These are phyloP conservation scores for Aspergillus leporis DNA, from an alignment of 495 filamentous ascomycete species.

Conservation along the genomic window DNA sequence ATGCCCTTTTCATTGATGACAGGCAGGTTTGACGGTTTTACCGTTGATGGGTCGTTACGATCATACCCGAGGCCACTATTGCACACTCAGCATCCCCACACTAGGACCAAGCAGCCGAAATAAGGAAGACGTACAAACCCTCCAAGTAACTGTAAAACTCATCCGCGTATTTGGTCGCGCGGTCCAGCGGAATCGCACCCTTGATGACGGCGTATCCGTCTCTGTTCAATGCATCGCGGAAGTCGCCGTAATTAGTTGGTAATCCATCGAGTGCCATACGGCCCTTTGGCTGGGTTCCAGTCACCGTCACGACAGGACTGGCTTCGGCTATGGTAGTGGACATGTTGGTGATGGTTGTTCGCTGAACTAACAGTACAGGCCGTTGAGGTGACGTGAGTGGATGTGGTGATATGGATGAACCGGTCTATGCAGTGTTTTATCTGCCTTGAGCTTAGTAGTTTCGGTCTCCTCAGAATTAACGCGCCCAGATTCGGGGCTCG, in stretches of 20 bases:
- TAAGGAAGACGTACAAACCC: too few relatives aligned
- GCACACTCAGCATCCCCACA: not conserved
- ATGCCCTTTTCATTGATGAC: constrained; percentile 46
- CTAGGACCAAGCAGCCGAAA: too few relatives aligned
- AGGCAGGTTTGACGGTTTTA: constrained; percentile 36
- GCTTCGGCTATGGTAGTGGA: too few relatives aligned
- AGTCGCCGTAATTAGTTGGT: constrained; percentile 30
- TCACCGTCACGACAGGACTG: too few relatives aligned
- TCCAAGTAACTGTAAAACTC: constrained; percentile 40
- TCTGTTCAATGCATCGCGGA: constrained; percentile 35
- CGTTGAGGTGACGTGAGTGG: too few relatives aligned
- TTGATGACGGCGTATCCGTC: constrained; percentile 49
- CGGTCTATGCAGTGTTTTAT: too few relatives aligned
- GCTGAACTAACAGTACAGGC: too few relatives aligned
- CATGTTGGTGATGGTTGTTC: too few relatives aligned
- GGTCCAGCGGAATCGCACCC: constrained; percentile 41
- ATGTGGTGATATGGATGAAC: too few relatives aligned
- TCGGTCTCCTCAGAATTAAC: too few relatives aligned
- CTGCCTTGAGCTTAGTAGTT: too few relatives aligned
- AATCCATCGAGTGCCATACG: constrained; percentile 30
- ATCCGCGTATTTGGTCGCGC: constrained; percentile 36
- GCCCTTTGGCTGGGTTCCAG: constrained; percentile 4
- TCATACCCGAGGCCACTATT: constrained; percentile 40
- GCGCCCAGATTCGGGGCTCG: too few relatives aligned
- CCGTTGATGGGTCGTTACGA: constrained; percentile 38